These are phyloP conservation scores for peach (Prunus persica) DNA, from an alignment of 306 rosid species.

Conservation along the genomic window DNA sequence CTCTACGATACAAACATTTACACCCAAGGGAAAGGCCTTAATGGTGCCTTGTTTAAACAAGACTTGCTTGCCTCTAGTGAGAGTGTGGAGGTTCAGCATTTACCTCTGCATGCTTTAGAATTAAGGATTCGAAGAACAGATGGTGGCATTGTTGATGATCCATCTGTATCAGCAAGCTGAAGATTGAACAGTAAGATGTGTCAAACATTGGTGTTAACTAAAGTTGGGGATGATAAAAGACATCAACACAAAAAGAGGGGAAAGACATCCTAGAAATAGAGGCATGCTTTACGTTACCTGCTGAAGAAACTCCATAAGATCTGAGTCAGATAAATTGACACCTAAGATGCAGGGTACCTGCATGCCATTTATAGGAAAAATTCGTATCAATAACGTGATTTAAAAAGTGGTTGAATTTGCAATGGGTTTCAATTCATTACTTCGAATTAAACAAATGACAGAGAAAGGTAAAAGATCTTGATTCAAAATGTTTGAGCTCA, in stretches of 20 bases:
- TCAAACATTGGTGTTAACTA: slow-evolving; percentile 4
- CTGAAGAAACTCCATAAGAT: slow-evolving; percentile 94
- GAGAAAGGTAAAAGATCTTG: not conserved
- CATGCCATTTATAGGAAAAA: slow-evolving; percentile 14
- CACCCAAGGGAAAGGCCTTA: not conserved
- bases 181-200: slow-evolving; percentile 15
- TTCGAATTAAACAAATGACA: not conserved
- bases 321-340: slow-evolving; percentile 67
- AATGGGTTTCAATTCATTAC: slow-evolving; percentile 9
- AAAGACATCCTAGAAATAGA: slow-evolving; percentile 7
- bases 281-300: slow-evolving; percentile 51
- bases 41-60: not conserved
- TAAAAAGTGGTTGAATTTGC: not conserved
- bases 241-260: not conserved
- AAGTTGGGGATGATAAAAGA: slow-evolving; percentile 10
- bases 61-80: not conserved
- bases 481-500: not conserved
- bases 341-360: slow-evolving; percentile 96
- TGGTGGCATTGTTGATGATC: slow-evolving; percentile 85
- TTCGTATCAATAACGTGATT: slow-evolving; percentile 16
- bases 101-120: slow-evolving; percentile 95
- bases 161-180: slow-evolving; percentile 90
- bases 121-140: slow-evolving; percentile 81
- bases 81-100: slow-evolving; percentile 2
- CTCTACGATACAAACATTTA: not conserved